Percentiles rank a stretch among this genome's conserved stretches.
phyloP scores from a whole-genome alignment of 116 monocot genomes.

The Iris pallida region DNA sequence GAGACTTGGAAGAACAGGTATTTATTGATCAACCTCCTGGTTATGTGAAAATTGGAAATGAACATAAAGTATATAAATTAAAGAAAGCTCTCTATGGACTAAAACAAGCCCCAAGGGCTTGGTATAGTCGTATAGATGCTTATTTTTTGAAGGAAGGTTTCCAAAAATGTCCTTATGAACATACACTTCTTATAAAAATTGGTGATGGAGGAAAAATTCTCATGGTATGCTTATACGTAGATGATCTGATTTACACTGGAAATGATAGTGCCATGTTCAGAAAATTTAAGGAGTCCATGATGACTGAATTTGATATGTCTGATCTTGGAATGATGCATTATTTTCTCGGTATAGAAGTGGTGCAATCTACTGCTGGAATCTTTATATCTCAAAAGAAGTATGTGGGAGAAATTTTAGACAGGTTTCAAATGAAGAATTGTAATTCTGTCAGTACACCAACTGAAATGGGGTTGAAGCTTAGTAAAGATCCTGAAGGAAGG shows the following conservation, averaged over 20 bases:
- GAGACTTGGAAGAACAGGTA: no score
- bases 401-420: background rate
- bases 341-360: background rate
- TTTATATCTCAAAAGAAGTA: background rate
- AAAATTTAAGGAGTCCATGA: background rate
- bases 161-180: background rate
- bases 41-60: background rate
- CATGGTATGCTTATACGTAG: background rate
- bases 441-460: background rate
- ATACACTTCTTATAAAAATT: background rate
- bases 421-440: background rate
- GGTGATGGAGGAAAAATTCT: background rate
- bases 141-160: background rate
- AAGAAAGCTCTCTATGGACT: constrained; percentile 2
- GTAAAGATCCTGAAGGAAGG: background rate
- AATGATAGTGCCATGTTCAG: background rate
- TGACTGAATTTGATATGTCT: background rate
- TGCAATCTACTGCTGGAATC: background rate
- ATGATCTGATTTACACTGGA: background rate
- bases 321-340: background rate
- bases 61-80: background rate
- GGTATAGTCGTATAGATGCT: background rate
- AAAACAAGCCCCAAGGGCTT: background rate
- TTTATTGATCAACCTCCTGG: background rate
- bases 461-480: background rate